These are phyloP conservation scores for Neoboletus magnificus DNA, from an alignment of 768 basidiomycete species.

Conservation along the genomic window DNA sequence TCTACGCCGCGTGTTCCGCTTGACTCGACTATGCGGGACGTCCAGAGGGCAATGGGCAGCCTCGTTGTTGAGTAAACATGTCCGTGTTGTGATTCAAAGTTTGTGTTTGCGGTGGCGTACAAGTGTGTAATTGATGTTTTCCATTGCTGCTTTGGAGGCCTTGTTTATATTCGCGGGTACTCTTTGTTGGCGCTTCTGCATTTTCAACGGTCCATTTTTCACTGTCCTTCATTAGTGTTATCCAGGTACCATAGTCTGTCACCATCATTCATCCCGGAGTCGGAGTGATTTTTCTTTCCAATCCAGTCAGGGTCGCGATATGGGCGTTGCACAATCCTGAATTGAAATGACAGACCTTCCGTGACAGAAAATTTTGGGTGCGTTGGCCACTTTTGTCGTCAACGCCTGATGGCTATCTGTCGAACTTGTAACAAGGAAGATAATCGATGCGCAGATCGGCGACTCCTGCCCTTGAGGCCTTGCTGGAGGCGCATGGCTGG, in stretches of 20 bases:
- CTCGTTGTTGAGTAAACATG: constrained; percentile 65
- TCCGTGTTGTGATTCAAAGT: constrained; percentile 5
- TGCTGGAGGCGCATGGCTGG: constrained; percentile 24
- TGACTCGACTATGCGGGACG: constrained; percentile 60
- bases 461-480: constrained; percentile 8
- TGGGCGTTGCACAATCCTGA: not conserved
- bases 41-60: constrained; percentile 74
- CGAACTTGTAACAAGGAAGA: constrained; percentile 6
- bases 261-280: constrained; percentile 7
- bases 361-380: constrained; percentile 5
- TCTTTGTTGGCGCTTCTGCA: constrained; percentile 7
- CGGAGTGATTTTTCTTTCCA: not conserved
- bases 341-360: constrained; percentile 8
- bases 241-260: constrained; percentile 24
- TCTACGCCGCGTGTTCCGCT: constrained; percentile 35
- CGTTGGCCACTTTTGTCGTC: constrained; percentile 13
- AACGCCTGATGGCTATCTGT: constrained; percentile 11
- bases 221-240: constrained; percentile 28
- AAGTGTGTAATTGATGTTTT: constrained; percentile 22
- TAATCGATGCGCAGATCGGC: constrained; percentile 10
- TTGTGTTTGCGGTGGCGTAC: constrained; percentile 17
- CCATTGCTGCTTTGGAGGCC: constrained; percentile 13
- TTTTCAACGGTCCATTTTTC: constrained; percentile 21
- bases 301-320: constrained; percentile 10
- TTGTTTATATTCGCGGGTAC: constrained; percentile 18